Conservation (phyloP, 805 yeast species). For the Candida caryicola region DNA sequence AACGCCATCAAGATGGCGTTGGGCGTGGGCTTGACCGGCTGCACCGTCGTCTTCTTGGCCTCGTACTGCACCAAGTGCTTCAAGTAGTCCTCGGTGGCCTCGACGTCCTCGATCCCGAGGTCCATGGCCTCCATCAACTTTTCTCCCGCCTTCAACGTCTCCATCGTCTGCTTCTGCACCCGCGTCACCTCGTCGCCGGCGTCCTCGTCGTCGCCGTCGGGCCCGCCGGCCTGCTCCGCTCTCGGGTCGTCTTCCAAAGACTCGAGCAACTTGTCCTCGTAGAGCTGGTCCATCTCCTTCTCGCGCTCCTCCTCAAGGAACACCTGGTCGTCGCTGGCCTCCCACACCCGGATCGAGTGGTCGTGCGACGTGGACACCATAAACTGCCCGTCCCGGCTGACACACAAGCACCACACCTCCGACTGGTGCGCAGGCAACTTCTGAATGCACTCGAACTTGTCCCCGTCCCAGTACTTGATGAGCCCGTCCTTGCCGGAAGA, state of each 20-base stretch:
- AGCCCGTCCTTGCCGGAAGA: slow-evolving; percentile 86
- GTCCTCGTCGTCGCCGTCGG: slow-evolving; percentile 35
- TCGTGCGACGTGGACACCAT: slow-evolving; percentile 88
- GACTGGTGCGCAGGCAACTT: slow-evolving; percentile 78
- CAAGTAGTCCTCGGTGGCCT: slow-evolving; percentile 50
- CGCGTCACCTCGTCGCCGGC: slow-evolving; percentile 54
- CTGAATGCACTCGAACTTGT: slow-evolving; percentile 91
- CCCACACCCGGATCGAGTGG: slow-evolving; percentile 91
- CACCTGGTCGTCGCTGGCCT: slow-evolving; percentile 90
- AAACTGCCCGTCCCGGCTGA: slow-evolving; percentile 66
- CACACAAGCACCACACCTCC: slow-evolving; percentile 91
- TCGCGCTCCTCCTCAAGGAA: slow-evolving; percentile 96
- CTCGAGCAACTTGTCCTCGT: slow-evolving; percentile 74
- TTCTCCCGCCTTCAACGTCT: slow-evolving; percentile 93
- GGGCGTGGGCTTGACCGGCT: slow-evolving; percentile 59
- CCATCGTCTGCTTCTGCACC: slow-evolving; percentile 81
- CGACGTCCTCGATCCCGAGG: slow-evolving; percentile 69
- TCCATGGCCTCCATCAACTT: slow-evolving; percentile 89
- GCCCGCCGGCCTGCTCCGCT: slow-evolving; percentile 25
- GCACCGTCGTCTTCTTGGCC: slow-evolving; percentile 42
- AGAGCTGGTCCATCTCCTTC: slow-evolving; percentile 88
- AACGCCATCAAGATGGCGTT: slow-evolving; percentile 75
- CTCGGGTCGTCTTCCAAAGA: slow-evolving; percentile 59
- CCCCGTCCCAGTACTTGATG: slow-evolving; percentile 98
- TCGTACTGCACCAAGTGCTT: slow-evolving; percentile 35